Evolutionary conservation across 2,329 filamentous ascomycete genomes (phyloP).

Genomic region (Neopestalotiopsis clavispora): DNA sequence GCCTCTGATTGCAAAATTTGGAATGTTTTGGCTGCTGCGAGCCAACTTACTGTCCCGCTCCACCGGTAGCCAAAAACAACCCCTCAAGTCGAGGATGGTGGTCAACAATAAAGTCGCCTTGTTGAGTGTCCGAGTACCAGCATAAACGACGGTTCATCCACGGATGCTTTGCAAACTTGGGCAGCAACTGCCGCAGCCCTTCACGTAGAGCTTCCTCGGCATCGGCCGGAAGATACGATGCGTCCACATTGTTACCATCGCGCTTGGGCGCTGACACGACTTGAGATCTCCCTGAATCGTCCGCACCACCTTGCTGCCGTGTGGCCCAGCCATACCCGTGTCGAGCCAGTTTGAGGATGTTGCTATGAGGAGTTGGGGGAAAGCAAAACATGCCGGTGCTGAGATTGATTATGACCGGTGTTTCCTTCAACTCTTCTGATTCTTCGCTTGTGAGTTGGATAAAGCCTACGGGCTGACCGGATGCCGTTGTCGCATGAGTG

Average conservation of each 20-base stretch:
- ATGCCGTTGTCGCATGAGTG: neutral
- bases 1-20: neutral
- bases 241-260: neutral
- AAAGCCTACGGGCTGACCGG: slow-evolving; percentile 7
- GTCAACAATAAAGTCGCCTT: slow-evolving; percentile 4
- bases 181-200: neutral
- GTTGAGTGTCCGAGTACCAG: slow-evolving; percentile 9
- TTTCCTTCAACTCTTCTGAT: neutral
- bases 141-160: slow-evolving; percentile 9
- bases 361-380: neutral
- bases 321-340: slow-evolving; percentile 11
- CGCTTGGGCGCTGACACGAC: neutral
- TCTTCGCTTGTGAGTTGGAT: neutral
- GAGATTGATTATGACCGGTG: slow-evolving; percentile 6
- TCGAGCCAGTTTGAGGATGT: slow-evolving; percentile 4
- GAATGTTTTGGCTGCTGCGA: too few relatives aligned
- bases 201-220: slow-evolving; percentile 8
- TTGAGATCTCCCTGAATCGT: neutral
- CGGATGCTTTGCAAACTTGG: neutral
- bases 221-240: slow-evolving; percentile 3
- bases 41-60: slow-evolving; percentile 1
- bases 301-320: neutral
- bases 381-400: slow-evolving; percentile 9
- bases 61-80: slow-evolving; percentile 6
- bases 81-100: neutral